Conservation (phyloP, 257 asterid genomes). For the Primulina huaijiensis region DNA sequence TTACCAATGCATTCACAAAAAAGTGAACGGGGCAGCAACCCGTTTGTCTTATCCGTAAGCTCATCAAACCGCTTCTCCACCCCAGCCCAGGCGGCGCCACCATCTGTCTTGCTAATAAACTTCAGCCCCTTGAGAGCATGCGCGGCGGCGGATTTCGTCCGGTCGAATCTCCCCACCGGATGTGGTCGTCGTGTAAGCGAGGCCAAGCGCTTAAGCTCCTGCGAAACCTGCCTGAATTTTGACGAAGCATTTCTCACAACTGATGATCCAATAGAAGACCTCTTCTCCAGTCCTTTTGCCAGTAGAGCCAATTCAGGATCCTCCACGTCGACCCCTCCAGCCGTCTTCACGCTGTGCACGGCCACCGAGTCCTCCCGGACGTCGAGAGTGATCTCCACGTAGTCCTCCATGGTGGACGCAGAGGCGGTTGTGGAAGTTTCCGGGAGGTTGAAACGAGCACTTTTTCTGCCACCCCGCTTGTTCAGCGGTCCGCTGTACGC, state of each 20-base stretch:
- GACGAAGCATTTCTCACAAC: slow-evolving; percentile 66
- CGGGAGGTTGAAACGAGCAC: slow-evolving; percentile 69
- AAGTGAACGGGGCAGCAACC: slow-evolving; percentile 60
- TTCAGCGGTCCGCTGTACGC: slow-evolving; percentile 60
- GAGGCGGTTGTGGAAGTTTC: slow-evolving; percentile 23
- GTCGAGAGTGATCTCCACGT: slow-evolving; percentile 90
- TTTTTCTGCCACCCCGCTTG: slow-evolving; percentile 61
- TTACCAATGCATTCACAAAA: slow-evolving; percentile 90
- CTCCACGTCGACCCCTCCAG: slow-evolving; percentile 80
- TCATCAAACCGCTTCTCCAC: slow-evolving; percentile 68
- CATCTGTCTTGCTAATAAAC: slow-evolving; percentile 75
- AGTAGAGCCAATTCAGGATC: slow-evolving; percentile 80
- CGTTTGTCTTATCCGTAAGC: slow-evolving; percentile 45
- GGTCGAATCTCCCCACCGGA: slow-evolving; percentile 36
- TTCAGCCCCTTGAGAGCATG: slow-evolving; percentile 77
- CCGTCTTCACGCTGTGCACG: slow-evolving; percentile 79
- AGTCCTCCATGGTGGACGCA: slow-evolving; percentile 43
- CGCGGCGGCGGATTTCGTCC: slow-evolving; percentile 71
- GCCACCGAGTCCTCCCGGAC: slow-evolving; percentile 88
- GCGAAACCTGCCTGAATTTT: slow-evolving; percentile 58
- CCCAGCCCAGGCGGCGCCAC: slow-evolving; percentile 66
- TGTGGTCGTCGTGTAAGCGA: slow-evolving; percentile 44
- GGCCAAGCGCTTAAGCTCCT: slow-evolving; percentile 67
- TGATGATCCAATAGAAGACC: slow-evolving; percentile 37
- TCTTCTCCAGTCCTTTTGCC: slow-evolving; percentile 68